Base-by-base conservation (phyloP, 495 filamentous ascomycete species). In the Aspergillus haitiensis region DNA sequence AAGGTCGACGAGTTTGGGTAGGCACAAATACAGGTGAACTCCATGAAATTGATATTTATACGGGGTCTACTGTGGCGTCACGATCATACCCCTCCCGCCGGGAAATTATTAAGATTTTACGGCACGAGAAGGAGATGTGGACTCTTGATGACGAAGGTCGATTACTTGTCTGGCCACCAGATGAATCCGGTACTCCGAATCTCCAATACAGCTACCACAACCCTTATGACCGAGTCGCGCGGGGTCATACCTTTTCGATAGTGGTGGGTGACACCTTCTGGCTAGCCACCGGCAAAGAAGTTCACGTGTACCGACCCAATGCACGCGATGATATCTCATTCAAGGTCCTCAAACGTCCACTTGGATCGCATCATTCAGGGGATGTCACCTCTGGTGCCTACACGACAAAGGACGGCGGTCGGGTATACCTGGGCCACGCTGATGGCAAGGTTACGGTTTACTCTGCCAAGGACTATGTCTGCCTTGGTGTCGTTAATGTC, bases 381-480 rank as follows among this genome's bases (percentile, higher is more conserved):
- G 92, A 96, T 46, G 86, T 98, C n/a, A 96, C 92, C 1, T 92
- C 91, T 13, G 92, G 92, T 0, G 81, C 93, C 0, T 79, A 88
- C 49, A 78, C 92, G 31, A 86, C 82, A 35, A 83, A 84, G 46
- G 85, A 94, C 53, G 86, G 90, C 1, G 89, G 91, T 55, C 85
- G 86, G 36, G 85, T 97, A 3, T 96, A 90, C 72, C 88, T 98
- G 62, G 95, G 95, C 5, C 94, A 98, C 68, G 84, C 79, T 9
- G 94, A 98, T 70, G 94, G 94, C 16, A 98, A 98, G 71, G 85
- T 98, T 21, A 93, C 89, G 58, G 85, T 97, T 44, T 98, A 96
- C 67, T 93, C 93, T 0, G 81, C 83, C 10, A 78, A 78, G 8
- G 85, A 90, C 65, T 92, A 88, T 59, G 69, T 82, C 7, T 97